phyloP scores from a whole-genome alignment of 2,329 filamentous ascomycete genomes.

The Xylariaceae sp. region DNA sequence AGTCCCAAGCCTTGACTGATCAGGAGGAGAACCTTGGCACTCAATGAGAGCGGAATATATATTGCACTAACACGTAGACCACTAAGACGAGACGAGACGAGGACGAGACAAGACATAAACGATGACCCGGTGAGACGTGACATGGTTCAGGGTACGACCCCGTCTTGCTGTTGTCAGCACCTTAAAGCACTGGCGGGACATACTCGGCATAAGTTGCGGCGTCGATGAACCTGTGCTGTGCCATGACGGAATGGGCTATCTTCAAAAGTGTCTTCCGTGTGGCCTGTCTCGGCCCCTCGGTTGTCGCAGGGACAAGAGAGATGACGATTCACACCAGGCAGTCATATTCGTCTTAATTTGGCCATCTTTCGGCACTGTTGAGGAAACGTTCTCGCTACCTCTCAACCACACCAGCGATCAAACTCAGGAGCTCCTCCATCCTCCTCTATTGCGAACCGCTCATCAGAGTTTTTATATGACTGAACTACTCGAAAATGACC shows the following conservation, averaged over 20 bases:
- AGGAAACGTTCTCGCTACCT: conserved; percentile 19
- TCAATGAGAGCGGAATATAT: no score
- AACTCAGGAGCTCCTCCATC: conserved; percentile 15
- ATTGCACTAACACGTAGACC: no score
- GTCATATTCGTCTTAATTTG: conserved; percentile 12
- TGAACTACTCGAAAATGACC: conserved; percentile 20
- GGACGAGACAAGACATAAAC: no score
- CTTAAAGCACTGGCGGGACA: conserved; percentile 18
- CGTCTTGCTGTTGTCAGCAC: conserved; percentile 22
- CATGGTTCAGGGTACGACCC: conserved; percentile 13
- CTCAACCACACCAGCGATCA: conserved; percentile 12
- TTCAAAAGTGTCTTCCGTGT: conserved; percentile 18
- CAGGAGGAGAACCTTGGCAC: no score
- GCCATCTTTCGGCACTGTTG: conserved; percentile 16
- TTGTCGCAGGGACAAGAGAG: conserved; percentile 18
- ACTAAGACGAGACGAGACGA: no score
- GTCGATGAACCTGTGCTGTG: conserved; percentile 12
- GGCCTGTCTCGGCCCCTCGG: conserved; percentile 18
- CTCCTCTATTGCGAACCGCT: conserved; percentile 15
- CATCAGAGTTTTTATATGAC: conserved; percentile 18
- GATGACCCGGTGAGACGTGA: background rate
- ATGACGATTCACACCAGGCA: conserved; percentile 20
- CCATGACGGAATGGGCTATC: background rate
- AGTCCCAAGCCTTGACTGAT: no score
- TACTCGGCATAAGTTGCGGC: conserved; percentile 24